Percentiles rank a stretch among this genome's conserved stretches.
phyloP scores from a whole-genome alignment of 2,329 filamentous ascomycete genomes.

The Eutypella sp. region DNA sequence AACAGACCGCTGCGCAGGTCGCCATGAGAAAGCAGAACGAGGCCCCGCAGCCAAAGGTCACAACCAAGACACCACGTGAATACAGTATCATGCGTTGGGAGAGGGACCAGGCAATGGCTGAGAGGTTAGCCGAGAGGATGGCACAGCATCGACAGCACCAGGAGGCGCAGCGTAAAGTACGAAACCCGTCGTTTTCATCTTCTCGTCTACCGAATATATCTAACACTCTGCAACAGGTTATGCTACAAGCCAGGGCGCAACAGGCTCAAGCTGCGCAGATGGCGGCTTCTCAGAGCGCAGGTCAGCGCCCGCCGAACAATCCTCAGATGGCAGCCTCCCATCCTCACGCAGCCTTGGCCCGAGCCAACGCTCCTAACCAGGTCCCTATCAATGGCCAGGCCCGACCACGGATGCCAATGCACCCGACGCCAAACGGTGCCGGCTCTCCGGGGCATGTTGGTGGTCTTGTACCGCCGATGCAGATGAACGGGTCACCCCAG shows the following conservation, averaged over 20 bases:
- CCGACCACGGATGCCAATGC: constrained; percentile 49
- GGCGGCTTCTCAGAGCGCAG: constrained; percentile 35
- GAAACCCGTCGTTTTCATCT: constrained; percentile 25
- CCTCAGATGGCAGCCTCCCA: constrained; percentile 28
- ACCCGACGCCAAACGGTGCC: constrained; percentile 47
- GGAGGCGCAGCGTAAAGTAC: constrained; percentile 49
- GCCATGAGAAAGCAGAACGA: constrained; percentile 80
- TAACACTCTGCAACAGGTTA: constrained; percentile 30
- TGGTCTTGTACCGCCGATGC: constrained; percentile 48
- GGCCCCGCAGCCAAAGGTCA: constrained; percentile 40
- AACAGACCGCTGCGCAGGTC: constrained; percentile 71
- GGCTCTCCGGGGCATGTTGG: constrained; percentile 45
- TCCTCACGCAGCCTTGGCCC: constrained; percentile 31
- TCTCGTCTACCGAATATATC: constrained; percentile 15
- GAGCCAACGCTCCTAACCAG: constrained; percentile 40
- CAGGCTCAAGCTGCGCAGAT: constrained; percentile 40
- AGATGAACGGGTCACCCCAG: constrained; percentile 62
- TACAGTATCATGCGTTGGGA: constrained; percentile 89
- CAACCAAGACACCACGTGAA: constrained; percentile 75
- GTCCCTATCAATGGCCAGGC: constrained; percentile 41
- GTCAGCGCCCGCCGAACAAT: constrained; percentile 31
- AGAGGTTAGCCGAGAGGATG: constrained; percentile 57
- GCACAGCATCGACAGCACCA: constrained; percentile 50
- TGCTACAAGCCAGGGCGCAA: constrained; percentile 43
- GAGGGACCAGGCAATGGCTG: constrained; percentile 65